These are phyloP conservation scores for Rubia yunnanensis DNA, from an alignment of 257 asterid genomes.

Conservation along the genomic window DNA sequence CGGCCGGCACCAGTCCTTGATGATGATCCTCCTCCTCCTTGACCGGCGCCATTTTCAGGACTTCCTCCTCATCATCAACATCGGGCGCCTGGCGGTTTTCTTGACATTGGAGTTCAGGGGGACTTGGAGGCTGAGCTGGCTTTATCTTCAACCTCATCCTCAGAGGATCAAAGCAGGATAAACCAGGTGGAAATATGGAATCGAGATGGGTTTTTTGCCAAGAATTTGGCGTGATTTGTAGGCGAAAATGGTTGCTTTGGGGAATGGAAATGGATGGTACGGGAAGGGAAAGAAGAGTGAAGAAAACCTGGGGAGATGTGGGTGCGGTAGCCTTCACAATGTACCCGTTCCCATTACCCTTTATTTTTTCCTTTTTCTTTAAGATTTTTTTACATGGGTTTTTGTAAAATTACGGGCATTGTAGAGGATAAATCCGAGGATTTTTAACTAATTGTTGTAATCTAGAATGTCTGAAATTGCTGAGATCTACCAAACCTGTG, in stretches of 20 bases:
- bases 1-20: conserved; percentile 17
- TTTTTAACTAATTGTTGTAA: neutral
- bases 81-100: conserved; percentile 17
- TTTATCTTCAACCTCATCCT: conserved; percentile 51
- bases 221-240: neutral
- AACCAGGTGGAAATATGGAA: conserved; percentile 4
- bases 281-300: neutral
- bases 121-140: conserved; percentile 37
- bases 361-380: neutral
- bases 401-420: neutral
- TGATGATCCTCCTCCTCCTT: conserved; percentile 15
- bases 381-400: neutral
- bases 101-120: conserved; percentile 37
- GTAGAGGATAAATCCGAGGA: neutral
- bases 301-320: conserved; percentile 12
- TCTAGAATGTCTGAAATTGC: neutral
- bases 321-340: no score
- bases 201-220: neutral
- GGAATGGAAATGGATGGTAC: neutral
- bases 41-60: conserved; percentile 15
- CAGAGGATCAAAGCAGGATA: conserved; percentile 6
- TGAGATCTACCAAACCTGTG: neutral
- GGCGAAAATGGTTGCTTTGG: neutral
- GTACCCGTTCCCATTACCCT: no score
- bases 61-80: conserved; percentile 21